Percentiles rank a stretch among this genome's conserved stretches.
phyloP scores from a whole-genome alignment of 2,329 filamentous ascomycete species.

The Fusarium sambucinum region DNA sequence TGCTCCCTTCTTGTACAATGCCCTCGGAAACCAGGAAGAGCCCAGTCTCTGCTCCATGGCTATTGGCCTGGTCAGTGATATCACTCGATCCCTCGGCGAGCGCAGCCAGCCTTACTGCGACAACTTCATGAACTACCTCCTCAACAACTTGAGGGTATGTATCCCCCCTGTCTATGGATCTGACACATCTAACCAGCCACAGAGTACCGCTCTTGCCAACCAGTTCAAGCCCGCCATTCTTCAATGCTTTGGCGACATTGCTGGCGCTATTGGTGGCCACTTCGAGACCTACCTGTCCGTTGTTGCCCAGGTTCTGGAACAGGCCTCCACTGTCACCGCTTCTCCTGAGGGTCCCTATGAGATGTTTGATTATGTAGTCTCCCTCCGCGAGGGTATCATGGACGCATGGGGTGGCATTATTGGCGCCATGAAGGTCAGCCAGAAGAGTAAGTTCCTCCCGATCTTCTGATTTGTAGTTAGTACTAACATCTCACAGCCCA shows the following conservation, averaged over 20 bases:
- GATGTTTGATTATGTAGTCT: constrained; percentile 97
- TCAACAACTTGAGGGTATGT: constrained; percentile 87
- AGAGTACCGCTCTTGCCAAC: constrained; percentile 89
- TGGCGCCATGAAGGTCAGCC: constrained; percentile 87
- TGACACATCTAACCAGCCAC: constrained; percentile 36
- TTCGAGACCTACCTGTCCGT: constrained; percentile 95
- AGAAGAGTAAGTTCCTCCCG: constrained; percentile 72
- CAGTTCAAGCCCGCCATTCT: constrained; percentile 98
- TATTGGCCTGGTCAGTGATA: constrained; percentile 96
- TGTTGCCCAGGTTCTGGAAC: constrained; percentile 92
- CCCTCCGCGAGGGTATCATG: constrained; percentile 96
- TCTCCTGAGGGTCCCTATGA: constrained; percentile 87
- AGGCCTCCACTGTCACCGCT: constrained; percentile 86
- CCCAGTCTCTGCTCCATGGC: constrained; percentile 95
- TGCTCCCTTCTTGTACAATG: constrained; percentile 90
- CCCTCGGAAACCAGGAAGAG: constrained; percentile 95
- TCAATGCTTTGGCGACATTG: constrained; percentile 98
- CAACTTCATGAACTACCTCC: constrained; percentile 96
- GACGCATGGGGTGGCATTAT: constrained; percentile 99
- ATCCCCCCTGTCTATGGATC: background rate
- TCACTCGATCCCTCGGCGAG: constrained; percentile 89
- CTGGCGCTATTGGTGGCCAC: constrained; percentile 88
- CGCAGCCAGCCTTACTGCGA: constrained; percentile 96
- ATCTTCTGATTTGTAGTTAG: constrained; percentile 12
- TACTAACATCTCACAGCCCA: constrained; percentile 64